A percentile compares a stretch with the other conserved stretches of the same genome.
These are phyloP conservation scores for Ophiocordyceps polyrhachis-furcata DNA, from an alignment of 2,329 filamentous ascomycete genomes.

Conservation along the genomic window DNA sequence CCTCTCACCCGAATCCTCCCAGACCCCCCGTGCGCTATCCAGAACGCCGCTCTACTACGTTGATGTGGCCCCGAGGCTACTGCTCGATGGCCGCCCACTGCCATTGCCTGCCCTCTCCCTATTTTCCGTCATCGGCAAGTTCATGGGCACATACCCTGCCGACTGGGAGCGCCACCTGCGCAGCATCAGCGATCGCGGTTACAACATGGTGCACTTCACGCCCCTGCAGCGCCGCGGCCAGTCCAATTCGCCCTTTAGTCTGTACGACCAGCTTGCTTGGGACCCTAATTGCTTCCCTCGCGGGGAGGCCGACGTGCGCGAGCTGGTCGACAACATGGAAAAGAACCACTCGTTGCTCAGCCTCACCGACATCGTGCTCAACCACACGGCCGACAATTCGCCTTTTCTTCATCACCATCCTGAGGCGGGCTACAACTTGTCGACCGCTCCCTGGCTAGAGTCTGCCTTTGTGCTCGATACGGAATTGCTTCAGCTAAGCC, in stretches of 20 bases:
- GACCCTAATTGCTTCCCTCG: constrained; percentile 66
- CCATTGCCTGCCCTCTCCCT: constrained; percentile 77
- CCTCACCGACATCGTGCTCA: constrained; percentile 91
- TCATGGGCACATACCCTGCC: constrained; percentile 80
- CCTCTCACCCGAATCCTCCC: constrained; percentile 7
- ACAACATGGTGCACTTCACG: constrained; percentile 99
- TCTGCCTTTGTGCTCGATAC: constrained; percentile 44
- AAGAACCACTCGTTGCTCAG: constrained; percentile 68
- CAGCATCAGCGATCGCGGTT: constrained; percentile 77
- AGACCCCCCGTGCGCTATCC: constrained; percentile 29
- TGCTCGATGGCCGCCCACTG: constrained; percentile 52
- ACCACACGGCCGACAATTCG: constrained; percentile 93
- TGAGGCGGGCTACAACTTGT: constrained; percentile 85
- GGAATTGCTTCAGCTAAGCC: constrained; percentile 56
- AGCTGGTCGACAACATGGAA: constrained; percentile 66
- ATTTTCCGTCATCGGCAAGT: constrained; percentile 92
- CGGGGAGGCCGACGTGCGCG: constrained; percentile 64
- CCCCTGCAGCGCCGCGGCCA: constrained; percentile 73
- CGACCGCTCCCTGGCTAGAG: constrained; percentile 65
- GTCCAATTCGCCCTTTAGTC: constrained; percentile 94
- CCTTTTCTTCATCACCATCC: constrained; percentile 88
- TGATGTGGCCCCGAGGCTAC: constrained; percentile 71
- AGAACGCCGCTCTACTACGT: constrained; percentile 74
- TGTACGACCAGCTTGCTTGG: constrained; percentile 82
- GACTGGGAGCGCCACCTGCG: constrained; percentile 82